Evolutionary conservation across 1,284 basidiomycete genomes (phyloP), one percentile per base, ranked within the genome.

Genomic region (Malassezia caprae): DNA sequence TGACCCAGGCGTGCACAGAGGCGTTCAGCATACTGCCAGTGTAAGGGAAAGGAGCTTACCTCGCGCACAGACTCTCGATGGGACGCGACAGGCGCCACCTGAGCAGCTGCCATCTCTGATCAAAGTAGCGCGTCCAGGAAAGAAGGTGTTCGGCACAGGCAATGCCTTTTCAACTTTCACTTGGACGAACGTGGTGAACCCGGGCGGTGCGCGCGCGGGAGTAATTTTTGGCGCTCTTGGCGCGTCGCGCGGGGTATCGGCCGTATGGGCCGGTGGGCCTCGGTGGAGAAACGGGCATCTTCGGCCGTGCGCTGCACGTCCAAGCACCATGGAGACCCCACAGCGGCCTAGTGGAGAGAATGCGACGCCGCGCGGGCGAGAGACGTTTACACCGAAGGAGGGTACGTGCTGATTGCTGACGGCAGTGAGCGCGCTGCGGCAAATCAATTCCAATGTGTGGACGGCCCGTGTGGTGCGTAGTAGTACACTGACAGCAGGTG

Each of bases 401-500:
- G 37, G 54, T 56, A 47, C 12, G 54, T 47, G 15, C 15, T 19
- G n/a, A 19, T 28, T 19, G 15, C 11, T 48, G 39, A 39, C 5
- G 12, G 12, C n/a, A 56, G 54, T 48, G 17, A 48, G 45, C 5
- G 55, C 45, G 3, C 35, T 57, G n/a, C 55, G 50, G 4, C 7
- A 51, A 17, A 52, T 57, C 27, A 28, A 37, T 24, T 24, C 34
- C 3, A 57, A 57, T 52, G 55, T 57, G 23, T 48, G 43, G 49
- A 44, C 40, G 21, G 48, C 49, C 8, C 31, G 55, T 4, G n/a
- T 50, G 24, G 53, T 56, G 26, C n/a, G 51, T 53, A 27, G 15
- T 21, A 8, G 28, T 1, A 13, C 28, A 30, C 13, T 43, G 24
- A 30, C 26, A n/a, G 34, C 21, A 48, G 52, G 15, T 43, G 11